A percentile compares a stretch with the other conserved stretches of the same genome.
phyloP scores from a whole-genome alignment of 345 rosid species.

The Geranium brycei region DNA sequence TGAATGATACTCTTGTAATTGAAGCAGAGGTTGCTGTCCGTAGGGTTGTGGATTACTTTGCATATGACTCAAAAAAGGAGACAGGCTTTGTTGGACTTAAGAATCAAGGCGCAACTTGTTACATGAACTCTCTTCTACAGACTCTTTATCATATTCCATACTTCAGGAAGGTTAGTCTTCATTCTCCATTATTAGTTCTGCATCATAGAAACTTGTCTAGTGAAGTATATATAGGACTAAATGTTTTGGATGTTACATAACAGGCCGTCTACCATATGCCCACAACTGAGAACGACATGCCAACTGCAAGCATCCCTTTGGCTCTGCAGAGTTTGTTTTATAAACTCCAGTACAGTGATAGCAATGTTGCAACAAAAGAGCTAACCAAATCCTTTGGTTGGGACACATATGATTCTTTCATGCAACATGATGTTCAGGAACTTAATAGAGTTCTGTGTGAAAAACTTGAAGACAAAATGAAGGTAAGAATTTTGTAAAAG shows the following conservation, averaged over 20 bases:
- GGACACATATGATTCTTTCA: conserved; percentile 93
- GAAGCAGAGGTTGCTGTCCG: conserved; percentile 92
- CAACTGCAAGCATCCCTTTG: conserved; percentile 87
- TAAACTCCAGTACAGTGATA: conserved; percentile 88
- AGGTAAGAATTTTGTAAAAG: conserved; percentile 29
- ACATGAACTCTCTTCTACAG: conserved; percentile 93
- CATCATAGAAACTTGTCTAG: conserved; percentile 4
- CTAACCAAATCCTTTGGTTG: conserved; percentile 94
- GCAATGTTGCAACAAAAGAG: conserved; percentile 92
- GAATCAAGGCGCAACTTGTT: conserved; percentile 99
- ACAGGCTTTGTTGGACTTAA: conserved; percentile 96
- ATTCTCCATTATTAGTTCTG: not conserved
- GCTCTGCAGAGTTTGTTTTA: conserved; percentile 96
- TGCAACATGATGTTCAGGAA: conserved; percentile 99
- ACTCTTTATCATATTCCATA: conserved; percentile 88
- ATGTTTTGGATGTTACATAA: conserved; percentile 7
- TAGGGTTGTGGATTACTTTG: conserved; percentile 67
- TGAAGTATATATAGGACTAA: conserved; percentile 5
- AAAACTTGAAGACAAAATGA: conserved; percentile 97
- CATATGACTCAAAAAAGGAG: conserved; percentile 88
- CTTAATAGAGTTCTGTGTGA: conserved; percentile 84
- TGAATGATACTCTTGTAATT: conserved; percentile 61
- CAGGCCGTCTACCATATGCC: conserved; percentile 99
- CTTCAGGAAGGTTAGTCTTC: conserved; percentile 68
- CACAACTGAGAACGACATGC: conserved; percentile 81